Base-by-base conservation (phyloP, 176 grass and related monocot species). In the Aegilops umbellulata region DNA sequence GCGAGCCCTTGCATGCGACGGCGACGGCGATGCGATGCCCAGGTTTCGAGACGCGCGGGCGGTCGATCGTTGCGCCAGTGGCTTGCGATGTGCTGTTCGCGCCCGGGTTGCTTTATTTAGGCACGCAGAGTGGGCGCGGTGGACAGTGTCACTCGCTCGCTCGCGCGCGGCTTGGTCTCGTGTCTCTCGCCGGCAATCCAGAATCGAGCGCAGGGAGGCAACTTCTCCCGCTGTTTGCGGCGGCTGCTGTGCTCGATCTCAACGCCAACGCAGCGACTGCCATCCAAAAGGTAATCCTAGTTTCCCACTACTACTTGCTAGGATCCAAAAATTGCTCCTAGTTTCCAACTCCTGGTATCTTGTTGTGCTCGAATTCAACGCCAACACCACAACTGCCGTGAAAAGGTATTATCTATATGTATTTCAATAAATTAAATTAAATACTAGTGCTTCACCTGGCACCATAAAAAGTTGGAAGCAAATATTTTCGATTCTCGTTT, bases 41-140 rank as follows among this genome's bases (percentile, higher is more conserved):
- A 20, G 53, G 53, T 39, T 63, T 46, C n/a, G 25, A 44, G 47
- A 67, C 35, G 36, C 26, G 79, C 62, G 41, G 79, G 78, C 58
- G 86, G 44, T 62, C 65, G 83, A 25, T 36, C 29, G 64, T 35
- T 41, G 51, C 27, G 1, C 7, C 9, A 19, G 36, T 9, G 73
- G 44, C 19, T 61, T 30, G 24, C 73, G 46, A 76, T 75, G 72
- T 49, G 41, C 24, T 75, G 47, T 19, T 42, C 72, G 72, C 42
- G 41, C 3, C 14, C 44, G 42, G 14, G 15, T 39, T 32, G 86
- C 72, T 29, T 49, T 49, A 78, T 83, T 88, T 78, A 83, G 73
- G 15, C 34, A 39, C 22, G 22, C 26, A 12, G 23, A 49, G 16
- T 53, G 49, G 53, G 26, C 44, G 29, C 46, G 51, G 73, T 31